phyloP scores from a whole-genome alignment of 2,329 filamentous ascomycete species.

The Arachnopeziza araneosa region DNA sequence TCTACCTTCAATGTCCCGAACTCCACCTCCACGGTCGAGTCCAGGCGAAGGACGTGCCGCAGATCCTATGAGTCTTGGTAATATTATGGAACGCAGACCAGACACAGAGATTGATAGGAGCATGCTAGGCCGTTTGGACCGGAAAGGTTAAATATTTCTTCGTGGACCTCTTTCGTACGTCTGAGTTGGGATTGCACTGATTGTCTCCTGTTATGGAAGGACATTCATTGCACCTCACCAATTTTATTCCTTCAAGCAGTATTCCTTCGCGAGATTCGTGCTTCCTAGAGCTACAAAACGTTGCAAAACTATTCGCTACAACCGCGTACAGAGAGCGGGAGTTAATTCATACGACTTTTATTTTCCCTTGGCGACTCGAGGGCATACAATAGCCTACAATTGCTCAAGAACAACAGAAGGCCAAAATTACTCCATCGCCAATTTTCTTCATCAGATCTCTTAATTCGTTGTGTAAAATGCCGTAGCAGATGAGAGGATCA shows the following conservation, averaged over 20 bases:
- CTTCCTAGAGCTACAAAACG: background rate
- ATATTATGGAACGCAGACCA: conserved; percentile 29
- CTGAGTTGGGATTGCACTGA: background rate
- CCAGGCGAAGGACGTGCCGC: conserved; percentile 20
- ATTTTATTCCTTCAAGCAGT: background rate
- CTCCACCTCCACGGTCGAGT: conserved; percentile 27
- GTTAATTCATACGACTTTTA: background rate
- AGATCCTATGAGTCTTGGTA: conserved; percentile 31
- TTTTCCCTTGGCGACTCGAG: background rate
- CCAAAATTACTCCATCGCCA: background rate
- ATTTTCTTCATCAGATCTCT: background rate
- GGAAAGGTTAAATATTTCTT: conserved; percentile 16
- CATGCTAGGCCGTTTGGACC: conserved; percentile 28
- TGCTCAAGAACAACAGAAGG: background rate
- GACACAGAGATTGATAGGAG: conserved; percentile 28
- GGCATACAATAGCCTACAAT: background rate
- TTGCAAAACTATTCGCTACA: background rate
- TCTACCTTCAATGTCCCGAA: conserved; percentile 25
- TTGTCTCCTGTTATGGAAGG: background rate
- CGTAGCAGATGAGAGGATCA: conserved; percentile 3
- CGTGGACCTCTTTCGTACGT: background rate
- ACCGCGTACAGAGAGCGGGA: background rate
- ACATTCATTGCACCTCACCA: background rate
- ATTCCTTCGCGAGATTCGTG: no score
- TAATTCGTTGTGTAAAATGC: background rate